Base-by-base conservation (phyloP, 169 alveolate genomes). In the Plasmodium gonderi region DNA sequence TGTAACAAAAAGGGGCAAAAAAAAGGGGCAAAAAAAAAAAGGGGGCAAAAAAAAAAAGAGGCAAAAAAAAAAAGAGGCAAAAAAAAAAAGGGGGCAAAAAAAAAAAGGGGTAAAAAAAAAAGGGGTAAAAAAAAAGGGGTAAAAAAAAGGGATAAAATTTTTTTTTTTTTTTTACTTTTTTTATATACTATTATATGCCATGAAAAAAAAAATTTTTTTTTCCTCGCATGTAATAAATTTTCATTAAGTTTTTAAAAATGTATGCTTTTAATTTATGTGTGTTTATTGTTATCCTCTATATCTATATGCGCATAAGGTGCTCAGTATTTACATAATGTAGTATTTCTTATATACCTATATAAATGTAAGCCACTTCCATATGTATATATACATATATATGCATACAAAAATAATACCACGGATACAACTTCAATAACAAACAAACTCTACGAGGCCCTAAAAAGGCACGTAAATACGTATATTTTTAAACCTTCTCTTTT, bases 321-420 rank as follows among this genome's bases (percentile, higher is more conserved):
- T 17, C 12, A 68, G 23, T 20, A 77, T 54, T 26, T 78, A 49
- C 80, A 23, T 78, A 78, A n/a, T 31, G 75, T 49, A 76, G 69
- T 54, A 54, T 54, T 54, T 54, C n/a, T 54, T 78, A 51, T 38
- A 49, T n/a, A 78, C 29, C n/a, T 78, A 20, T 38, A 77, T 31
- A 72, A 17, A 45, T 68, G 78, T 72, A 72, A 17, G 14, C 20
- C n/a, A 54, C 20, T 3, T 54, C 7, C 64, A 44, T 44, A 79
- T 79, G 42, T 38, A 3, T 79, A 79, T 79, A 42, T 64, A 54
- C 12, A 29, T 78, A 47, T 20, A 40, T 79, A 51, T 51, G 67
- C 17, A 31, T 78, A n/a, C n/a, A n/a, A n/a, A n/a, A n/a, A n/a
- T n/a, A n/a, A 49, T 20, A 7, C 72, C 72, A 60, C 4, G 72